Evolutionary conservation across 805 yeast species (phyloP).

Genomic region (Metschnikowia dekortorum): DNA sequence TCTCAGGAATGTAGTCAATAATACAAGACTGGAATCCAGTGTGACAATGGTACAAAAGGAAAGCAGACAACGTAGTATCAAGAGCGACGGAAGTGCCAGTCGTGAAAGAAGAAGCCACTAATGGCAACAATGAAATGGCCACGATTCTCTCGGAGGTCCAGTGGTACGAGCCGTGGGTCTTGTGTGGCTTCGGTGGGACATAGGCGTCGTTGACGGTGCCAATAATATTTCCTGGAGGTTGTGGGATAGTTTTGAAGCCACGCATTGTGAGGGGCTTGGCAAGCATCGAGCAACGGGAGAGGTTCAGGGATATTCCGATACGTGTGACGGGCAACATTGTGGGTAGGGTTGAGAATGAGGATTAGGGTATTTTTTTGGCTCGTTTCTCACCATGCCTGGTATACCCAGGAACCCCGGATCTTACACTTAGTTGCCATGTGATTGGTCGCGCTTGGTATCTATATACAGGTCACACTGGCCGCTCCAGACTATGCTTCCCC

Average conservation of each 20-base stretch:
- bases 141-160: slow-evolving; percentile 69
- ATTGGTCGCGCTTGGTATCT: slow-evolving; percentile 11
- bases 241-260: slow-evolving; percentile 48
- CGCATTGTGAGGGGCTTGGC: slow-evolving; percentile 18
- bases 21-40: slow-evolving; percentile 77
- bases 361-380: slow-evolving; percentile 3
- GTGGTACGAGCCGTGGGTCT: slow-evolving; percentile 64
- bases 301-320: slow-evolving; percentile 22
- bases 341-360: not conserved
- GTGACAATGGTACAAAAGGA: slow-evolving; percentile 59
- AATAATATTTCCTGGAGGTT: slow-evolving; percentile 69
- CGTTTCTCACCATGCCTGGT: slow-evolving; percentile 1
- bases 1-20: slow-evolving; percentile 69
- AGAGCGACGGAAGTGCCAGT: slow-evolving; percentile 48
- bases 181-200: slow-evolving; percentile 53
- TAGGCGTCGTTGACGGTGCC: slow-evolving; percentile 74
- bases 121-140: slow-evolving; percentile 59
- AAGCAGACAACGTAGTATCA: slow-evolving; percentile 54
- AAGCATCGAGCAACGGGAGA: slow-evolving; percentile 20
- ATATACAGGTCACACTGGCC: not conserved
- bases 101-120: slow-evolving; percentile 56
- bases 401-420: slow-evolving; percentile 16
- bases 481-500: not conserved
- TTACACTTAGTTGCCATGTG: slow-evolving; percentile 15
- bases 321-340: slow-evolving; percentile 25